Evolutionary conservation across 2,329 filamentous ascomycete species (phyloP), one percentile per base, ranked within the genome.

Genomic region (Lachnellula hyalina): DNA sequence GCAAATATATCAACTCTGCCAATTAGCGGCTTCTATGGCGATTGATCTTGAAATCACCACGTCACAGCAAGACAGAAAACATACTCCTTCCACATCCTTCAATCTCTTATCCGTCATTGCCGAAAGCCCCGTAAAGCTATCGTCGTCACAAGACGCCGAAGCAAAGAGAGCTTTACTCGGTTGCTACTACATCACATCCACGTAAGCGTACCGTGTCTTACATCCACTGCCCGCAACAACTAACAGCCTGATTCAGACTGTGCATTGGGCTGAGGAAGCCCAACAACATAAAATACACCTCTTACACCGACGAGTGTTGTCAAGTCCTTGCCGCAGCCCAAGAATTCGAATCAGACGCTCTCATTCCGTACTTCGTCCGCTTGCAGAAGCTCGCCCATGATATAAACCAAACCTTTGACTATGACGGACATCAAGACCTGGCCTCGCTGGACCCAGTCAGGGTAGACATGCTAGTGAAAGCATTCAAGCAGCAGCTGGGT

Each of bases 1-100:
- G 45, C 64, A 65, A 47, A 60, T 63, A 28, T 62, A 65, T 36
- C 65, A 67, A 36, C 54, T 66, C 47, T 53, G 59, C 14, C 60
- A 66, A 42, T 44, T 67, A 1, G 62, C 62, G 5, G 60, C 61
- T 23, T 58, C 60, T 12, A 61, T 67, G 57, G 62, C 62, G 12
- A 55, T 58, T 2, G 65, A 67, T 35, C 51, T 67, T 17, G 58
- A 58, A 8, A 58, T 61, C 32, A 61, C 55, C 38, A n/a, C 48
- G 57, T 32, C 8, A 23, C 6, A 17, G 21, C 40, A 25, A 23
- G n/a, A 19, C n/a, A 44, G 41, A 44, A 44, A 44, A 12, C 6
- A 44, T 17, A 44, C 41, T 19, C 41, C 41, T 44, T 44, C 41
- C 11, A n/a, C 17, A 19, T 44, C 41, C 15, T 44, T 44, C 19